Percentiles rank a stretch among this genome's conserved stretches.
Evolutionary conservation across 2,329 filamentous ascomycete species (phyloP).

Genomic region (Emmonsia crescens): DNA sequence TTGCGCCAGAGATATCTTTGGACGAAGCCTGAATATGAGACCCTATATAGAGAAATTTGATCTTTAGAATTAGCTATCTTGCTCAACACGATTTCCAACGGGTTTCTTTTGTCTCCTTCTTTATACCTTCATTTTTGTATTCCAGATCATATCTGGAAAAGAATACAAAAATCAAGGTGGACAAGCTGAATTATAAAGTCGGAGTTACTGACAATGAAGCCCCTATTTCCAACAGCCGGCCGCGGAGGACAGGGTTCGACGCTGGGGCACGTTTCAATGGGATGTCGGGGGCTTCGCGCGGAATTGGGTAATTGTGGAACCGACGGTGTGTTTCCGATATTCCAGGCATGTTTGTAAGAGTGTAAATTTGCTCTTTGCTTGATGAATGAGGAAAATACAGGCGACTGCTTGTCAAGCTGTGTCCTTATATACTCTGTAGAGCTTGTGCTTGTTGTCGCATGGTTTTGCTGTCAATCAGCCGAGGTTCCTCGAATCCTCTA

Average conservation of each 20-base stretch:
- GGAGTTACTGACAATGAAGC: conserved; percentile 46
- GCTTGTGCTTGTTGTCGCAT: neutral
- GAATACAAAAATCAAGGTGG: neutral
- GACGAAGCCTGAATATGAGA: conserved; percentile 50
- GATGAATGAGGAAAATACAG: neutral
- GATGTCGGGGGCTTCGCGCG: conserved; percentile 30
- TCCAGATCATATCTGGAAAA: neutral
- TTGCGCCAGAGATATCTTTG: conserved; percentile 60
- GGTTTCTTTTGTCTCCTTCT: neutral
- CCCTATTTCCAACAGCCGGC: conserved; percentile 50
- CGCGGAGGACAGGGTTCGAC: conserved; percentile 60
- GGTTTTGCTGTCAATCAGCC: neutral
- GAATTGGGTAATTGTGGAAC: conserved; percentile 29
- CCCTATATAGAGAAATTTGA: conserved; percentile 25
- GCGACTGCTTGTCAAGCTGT: no score
- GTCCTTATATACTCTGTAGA: no score
- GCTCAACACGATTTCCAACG: no score
- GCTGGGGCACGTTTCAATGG: conserved; percentile 41
- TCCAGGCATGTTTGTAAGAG: neutral
- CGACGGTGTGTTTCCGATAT: neutral
- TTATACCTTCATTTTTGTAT: neutral
- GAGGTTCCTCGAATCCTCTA: neutral
- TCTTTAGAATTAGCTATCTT: conserved; percentile 3
- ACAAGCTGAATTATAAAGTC: neutral
- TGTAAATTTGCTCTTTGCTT: neutral